Conservation (phyloP, 2,329 filamentous ascomycete genomes). For the Fusarium agapanthi region DNA sequence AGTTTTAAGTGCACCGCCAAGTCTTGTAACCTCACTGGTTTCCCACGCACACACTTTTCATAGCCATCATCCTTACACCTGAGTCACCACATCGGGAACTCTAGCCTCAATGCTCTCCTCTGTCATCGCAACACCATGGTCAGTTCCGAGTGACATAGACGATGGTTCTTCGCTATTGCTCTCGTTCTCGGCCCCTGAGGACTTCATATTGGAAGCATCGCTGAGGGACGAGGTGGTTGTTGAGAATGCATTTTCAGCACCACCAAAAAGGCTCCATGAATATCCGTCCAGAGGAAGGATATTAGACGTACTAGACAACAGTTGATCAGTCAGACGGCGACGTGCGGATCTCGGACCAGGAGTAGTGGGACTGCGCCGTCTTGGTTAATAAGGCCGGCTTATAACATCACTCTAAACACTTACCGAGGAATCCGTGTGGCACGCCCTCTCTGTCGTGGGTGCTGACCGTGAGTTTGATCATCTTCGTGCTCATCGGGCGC, state of each 20-base stretch:
- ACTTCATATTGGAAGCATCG: not conserved
- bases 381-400: not conserved
- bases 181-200: not conserved
- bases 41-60: not conserved
- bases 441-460: not conserved
- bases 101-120: constrained; percentile 64
- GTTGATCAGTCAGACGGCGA: not conserved
- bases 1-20: not conserved
- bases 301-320: constrained; percentile 1
- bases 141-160: constrained; percentile 53
- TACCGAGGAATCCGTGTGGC: constrained; percentile 21
- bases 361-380: constrained; percentile 5
- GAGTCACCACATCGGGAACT: constrained; percentile 54
- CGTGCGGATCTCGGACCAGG: constrained; percentile 4
- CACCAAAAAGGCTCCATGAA: not conserved
- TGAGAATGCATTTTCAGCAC: not conserved
- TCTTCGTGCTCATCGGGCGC: not conserved
- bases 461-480: not conserved
- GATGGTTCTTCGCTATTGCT: constrained; percentile 7
- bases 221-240: not conserved
- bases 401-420: not conserved
- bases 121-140: constrained; percentile 62
- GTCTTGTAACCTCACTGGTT: not conserved
- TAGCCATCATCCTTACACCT: constrained; percentile 28
- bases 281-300: not conserved